Evolutionary conservation across 2,329 filamentous ascomycete genomes (phyloP), one percentile per base, ranked within the genome.

Genomic region (Boeremia exigua): DNA sequence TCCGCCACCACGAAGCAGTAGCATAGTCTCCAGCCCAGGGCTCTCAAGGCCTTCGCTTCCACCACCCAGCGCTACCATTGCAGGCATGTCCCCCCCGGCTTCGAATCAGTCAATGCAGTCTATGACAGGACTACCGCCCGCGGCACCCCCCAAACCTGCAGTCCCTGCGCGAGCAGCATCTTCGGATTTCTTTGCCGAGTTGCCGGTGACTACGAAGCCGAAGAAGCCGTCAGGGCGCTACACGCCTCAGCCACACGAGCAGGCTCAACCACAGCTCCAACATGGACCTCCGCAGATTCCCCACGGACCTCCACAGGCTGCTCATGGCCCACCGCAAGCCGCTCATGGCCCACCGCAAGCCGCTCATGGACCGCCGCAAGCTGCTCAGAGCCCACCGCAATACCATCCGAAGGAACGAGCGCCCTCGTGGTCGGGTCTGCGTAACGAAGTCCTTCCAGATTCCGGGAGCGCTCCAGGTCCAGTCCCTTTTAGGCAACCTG

Each of bases 1-100:
- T 32, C 85, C 86, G 11, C 84, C 85, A 8, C 82, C 82, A 12
- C 81, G 89, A 63, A 90, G 82, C 64, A 85, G 82, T 59, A 91
- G 88, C 70, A 82, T 87, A 39, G 58, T 65, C 12, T 66, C 58
- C 2, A 63, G 49, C 38, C 34, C 60, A 44, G 65, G 57, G 9
- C 60, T 64, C 12, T 52, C 65, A 27, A 61, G 59, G 14, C 67
- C 66, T 8, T 38, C 59, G 10, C 68, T 67, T 7, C 66, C 69
- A 7, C 66, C 69, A 8, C 70, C 70, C n/a, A 72, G 58, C 52
- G 68, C 71, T 56, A 70, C 72, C n/a, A 60, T 64, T 14, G 58
- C 73, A 15, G 75, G 67, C 48, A 34, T 78, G 37, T 77, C 76
- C n/a, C 76, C 77, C 12, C 75, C 78, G 11, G 68, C 73, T 7